Evolutionary conservation across 257 asterid genomes (phyloP), one percentile per base, ranked within the genome.

Genomic region (Petunia secreta): DNA sequence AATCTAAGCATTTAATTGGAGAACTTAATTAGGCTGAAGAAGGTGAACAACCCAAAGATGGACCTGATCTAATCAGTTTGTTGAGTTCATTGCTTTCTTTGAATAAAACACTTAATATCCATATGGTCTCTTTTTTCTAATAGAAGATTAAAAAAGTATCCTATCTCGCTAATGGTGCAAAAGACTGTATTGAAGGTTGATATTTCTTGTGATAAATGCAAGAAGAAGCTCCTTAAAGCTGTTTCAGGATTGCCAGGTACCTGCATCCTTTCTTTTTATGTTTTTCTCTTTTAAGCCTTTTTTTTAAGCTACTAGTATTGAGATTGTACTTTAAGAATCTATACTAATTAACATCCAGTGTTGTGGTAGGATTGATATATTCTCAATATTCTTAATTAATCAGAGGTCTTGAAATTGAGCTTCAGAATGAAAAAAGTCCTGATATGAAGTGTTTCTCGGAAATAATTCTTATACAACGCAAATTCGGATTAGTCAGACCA

Each of bases 101-200:
- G 39, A 44, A 6, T 41, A 25, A 63, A 78, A 64, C 6, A 62
- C 67, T 67, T 79, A n/a, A 60, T 57, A 8, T 2, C 40, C 15
- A 50, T 25, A 25, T 63, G 41, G 8, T 14, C 78, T 54, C 37
- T 38, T 14, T 38, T 62, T 5, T 60, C 8, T 16, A 52, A 5
- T 14, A 39, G 39, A 39, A 44, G 39, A 46, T 37, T 50, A 11
- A 8, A 57, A 53, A 36, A 7, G 59, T 46, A 11, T 7, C 2
- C 6, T 55, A 25, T 46, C 14, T 16, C 16, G 13, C 77, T 71
- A 13, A 87, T 89, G 92, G 87, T 85, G n/a, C 86, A 87, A 75
- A 89, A 86, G 75, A 89, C 91, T 34, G 90, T 87, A n/a, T 79
- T 89, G 81, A 89, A 84, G 84, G 90, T 87, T 10, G 85, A 87